A percentile compares a stretch with the other conserved stretches of the same genome.
Conservation (phyloP, 2,329 filamentous ascomycete genomes). For the Fusarium sp. region DNA sequence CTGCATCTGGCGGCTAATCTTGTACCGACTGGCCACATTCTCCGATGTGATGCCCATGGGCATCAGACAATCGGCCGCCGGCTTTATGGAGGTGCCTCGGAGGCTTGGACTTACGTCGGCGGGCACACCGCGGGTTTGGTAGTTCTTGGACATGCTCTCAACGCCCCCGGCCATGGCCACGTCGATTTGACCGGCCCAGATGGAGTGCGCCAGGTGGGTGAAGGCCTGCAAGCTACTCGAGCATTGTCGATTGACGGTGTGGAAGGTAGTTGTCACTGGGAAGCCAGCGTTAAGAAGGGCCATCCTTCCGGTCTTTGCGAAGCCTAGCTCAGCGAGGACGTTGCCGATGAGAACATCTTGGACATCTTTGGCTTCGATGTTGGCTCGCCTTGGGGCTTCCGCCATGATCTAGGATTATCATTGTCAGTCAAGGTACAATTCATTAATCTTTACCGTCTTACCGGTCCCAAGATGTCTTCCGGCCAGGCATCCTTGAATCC, state of each 20-base stretch:
- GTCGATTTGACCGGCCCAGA: slow-evolving; percentile 77
- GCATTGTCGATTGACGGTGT: slow-evolving; percentile 90
- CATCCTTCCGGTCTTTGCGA: slow-evolving; percentile 89
- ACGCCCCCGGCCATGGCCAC: slow-evolving; percentile 86
- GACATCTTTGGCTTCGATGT: slow-evolving; percentile 65
- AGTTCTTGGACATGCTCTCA: slow-evolving; percentile 96
- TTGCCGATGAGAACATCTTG: slow-evolving; percentile 87
- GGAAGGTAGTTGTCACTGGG: slow-evolving; percentile 75
- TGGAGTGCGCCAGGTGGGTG: slow-evolving; percentile 77
- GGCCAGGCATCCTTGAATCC: slow-evolving; percentile 87
- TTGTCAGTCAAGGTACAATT: fast-evolving
- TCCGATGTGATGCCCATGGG: slow-evolving; percentile 93
- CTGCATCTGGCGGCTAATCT: slow-evolving; percentile 77
- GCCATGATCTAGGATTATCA: slow-evolving; percentile 1
- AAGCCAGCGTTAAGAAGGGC: slow-evolving; percentile 85
- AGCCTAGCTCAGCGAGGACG: slow-evolving; percentile 89
- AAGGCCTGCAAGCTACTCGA: slow-evolving; percentile 82
- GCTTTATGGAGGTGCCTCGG: slow-evolving; percentile 68
- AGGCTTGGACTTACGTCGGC: slow-evolving; percentile 80
- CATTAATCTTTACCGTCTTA: slow-evolving; percentile 32
- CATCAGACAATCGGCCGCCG: slow-evolving; percentile 89
- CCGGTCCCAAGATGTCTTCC: slow-evolving; percentile 81
- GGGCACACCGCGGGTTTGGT: slow-evolving; percentile 82
- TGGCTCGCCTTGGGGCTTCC: slow-evolving; percentile 45
- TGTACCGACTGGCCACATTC: slow-evolving; percentile 84